Evolutionary conservation across 139 green algal genomes (phyloP).

Genomic region (Desmodesmus armatus): DNA sequence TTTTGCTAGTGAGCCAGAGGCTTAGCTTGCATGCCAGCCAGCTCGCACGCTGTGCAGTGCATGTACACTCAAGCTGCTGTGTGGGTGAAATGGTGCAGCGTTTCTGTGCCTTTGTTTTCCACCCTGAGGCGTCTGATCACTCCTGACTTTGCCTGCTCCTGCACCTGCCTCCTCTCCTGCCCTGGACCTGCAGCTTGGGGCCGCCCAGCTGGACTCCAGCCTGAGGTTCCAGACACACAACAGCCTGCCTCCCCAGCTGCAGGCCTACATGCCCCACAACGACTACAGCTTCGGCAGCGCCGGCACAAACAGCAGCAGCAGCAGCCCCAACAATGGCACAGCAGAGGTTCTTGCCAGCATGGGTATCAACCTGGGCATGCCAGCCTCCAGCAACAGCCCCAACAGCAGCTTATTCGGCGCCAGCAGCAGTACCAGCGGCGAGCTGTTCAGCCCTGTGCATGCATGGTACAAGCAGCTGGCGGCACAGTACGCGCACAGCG

Average conservation of each 20-base stretch:
- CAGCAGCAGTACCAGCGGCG: not conserved
- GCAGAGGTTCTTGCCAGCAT: no score
- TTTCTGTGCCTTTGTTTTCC: no score
- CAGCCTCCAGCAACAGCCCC: not conserved
- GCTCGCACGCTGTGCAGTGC: no score
- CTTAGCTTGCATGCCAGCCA: no score
- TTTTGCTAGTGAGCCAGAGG: no score
- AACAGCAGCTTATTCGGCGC: not conserved
- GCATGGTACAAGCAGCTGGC: slow-evolving; percentile 16
- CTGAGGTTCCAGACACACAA: slow-evolving; percentile 36
- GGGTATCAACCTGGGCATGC: not conserved
- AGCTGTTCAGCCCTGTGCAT: slow-evolving; percentile 20
- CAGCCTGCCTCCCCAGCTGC: not conserved
- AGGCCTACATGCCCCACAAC: not conserved
- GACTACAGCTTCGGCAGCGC: slow-evolving; percentile 1
- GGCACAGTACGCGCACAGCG: not conserved
- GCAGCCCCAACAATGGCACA: not conserved
- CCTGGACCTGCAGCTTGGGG: not conserved
- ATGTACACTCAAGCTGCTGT: no score
- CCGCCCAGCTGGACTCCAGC: not conserved
- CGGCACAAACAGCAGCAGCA: not conserved
- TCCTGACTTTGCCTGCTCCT: no score
- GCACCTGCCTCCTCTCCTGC: not conserved
- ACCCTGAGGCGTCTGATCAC: no score
- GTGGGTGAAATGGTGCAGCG: no score